Evolutionary conservation across 148 eudicot species (phyloP).

Genomic region (Dianthus caryophyllus): DNA sequence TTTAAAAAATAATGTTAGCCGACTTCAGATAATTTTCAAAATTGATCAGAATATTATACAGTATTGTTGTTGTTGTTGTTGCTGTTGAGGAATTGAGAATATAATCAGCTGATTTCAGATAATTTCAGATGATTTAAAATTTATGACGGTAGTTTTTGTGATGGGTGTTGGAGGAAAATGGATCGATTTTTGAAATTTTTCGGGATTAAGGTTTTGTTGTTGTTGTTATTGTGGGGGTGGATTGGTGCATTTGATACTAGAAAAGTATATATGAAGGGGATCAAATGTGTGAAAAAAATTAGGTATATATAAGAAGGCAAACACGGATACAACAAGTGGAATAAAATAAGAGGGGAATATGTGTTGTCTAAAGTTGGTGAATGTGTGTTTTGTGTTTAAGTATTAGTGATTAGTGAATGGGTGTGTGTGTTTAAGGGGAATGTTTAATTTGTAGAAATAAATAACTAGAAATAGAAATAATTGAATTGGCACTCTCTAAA

Average conservation of each 20-base stretch:
- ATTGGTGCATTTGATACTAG: not conserved
- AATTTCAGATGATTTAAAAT: not conserved
- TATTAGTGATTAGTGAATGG: not conserved
- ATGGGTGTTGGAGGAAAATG: too few species aligned
- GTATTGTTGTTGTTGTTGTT: too few species aligned
- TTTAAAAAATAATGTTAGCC: not conserved
- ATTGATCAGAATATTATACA: too few species aligned
- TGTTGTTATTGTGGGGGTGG: not conserved
- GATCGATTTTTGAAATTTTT: not conserved
- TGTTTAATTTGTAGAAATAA: too few species aligned
- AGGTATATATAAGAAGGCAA: not conserved
- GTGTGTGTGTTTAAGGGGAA: not conserved
- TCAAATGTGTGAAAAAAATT: not conserved
- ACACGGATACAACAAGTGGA: slow-evolving; percentile 1
- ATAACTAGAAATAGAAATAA: not conserved
- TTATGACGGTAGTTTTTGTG: too few species aligned
- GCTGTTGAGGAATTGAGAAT: too few species aligned
- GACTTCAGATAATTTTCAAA: not conserved
- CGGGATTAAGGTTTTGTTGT: not conserved
- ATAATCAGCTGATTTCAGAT: too few species aligned
- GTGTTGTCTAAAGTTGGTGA: slow-evolving; percentile 2
- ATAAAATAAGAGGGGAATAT: not conserved
- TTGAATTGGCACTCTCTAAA: too few species aligned
- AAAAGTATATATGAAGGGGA: too few species aligned
- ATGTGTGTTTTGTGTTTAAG: too few species aligned